phyloP scores from a whole-genome alignment of 2,329 filamentous ascomycete species.

The Fusarium pseudograminearum region DNA sequence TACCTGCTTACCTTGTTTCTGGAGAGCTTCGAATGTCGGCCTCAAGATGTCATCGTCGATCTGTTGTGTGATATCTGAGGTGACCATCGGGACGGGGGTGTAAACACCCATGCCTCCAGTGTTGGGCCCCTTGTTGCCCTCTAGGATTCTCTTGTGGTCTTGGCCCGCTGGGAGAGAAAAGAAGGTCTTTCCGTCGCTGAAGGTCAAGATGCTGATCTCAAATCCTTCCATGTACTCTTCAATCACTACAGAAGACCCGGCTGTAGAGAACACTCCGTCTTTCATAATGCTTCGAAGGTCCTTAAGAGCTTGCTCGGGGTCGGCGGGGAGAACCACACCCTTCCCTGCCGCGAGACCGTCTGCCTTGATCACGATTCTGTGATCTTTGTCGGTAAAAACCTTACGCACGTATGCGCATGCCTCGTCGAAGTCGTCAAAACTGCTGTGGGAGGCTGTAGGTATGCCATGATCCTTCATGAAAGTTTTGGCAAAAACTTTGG shows the following conservation, averaged over 20 bases:
- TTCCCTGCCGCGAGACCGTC: conserved; percentile 81
- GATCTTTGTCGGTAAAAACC: conserved; percentile 52
- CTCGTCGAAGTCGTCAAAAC: conserved; percentile 71
- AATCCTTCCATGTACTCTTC: conserved; percentile 78
- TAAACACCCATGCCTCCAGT: conserved; percentile 84
- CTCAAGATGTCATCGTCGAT: conserved; percentile 71
- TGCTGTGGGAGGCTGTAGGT: conserved; percentile 78
- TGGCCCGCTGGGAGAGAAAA: conserved; percentile 76
- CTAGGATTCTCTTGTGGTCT: conserved; percentile 78
- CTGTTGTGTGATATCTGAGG: conserved; percentile 63
- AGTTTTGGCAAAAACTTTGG: conserved; percentile 82
- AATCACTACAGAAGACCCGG: conserved; percentile 77
- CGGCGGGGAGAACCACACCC: conserved; percentile 58
- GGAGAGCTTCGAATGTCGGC: conserved; percentile 73
- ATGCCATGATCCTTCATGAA: conserved; percentile 82
- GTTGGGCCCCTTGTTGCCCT: conserved; percentile 76
- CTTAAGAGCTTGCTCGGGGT: conserved; percentile 69
- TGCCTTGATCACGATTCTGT: conserved; percentile 79
- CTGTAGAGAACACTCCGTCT: conserved; percentile 71
- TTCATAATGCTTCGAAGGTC: conserved; percentile 77
- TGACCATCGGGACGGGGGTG: conserved; percentile 70
- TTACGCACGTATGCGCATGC: conserved; percentile 72
- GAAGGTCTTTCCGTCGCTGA: conserved; percentile 75
- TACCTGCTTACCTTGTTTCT: conserved; percentile 59
- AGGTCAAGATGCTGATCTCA: conserved; percentile 75